phyloP scores from a whole-genome alignment of 2,329 filamentous ascomycete species.

The Westerdykella aurantiaca region DNA sequence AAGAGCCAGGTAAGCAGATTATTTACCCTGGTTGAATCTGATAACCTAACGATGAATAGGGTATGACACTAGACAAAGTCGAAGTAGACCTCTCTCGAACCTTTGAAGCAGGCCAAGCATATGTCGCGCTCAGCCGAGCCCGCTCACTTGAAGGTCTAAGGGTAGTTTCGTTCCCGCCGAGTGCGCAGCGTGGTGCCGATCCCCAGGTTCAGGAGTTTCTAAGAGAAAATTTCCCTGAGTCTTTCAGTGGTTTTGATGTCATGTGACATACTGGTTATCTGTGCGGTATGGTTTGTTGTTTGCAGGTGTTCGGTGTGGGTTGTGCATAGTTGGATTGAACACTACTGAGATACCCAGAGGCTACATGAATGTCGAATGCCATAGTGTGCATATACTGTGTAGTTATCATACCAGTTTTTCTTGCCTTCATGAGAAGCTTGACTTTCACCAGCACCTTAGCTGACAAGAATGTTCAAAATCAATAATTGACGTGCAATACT shows the following conservation, averaged over 20 bases:
- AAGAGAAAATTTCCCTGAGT: constrained; percentile 16
- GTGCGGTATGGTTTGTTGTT: too few relatives aligned
- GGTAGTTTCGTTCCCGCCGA: constrained; percentile 28
- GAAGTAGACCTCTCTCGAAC: constrained; percentile 49
- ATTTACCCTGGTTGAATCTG: neutral
- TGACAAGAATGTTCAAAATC: too few relatives aligned
- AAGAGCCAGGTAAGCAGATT: constrained; percentile 41
- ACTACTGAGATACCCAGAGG: too few relatives aligned
- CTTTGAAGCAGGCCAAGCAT: constrained; percentile 56
- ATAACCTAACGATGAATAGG: constrained; percentile 37
- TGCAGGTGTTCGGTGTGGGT: neutral
- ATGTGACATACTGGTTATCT: too few relatives aligned
- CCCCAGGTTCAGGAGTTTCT: constrained; percentile 33
- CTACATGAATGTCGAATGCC: too few relatives aligned
- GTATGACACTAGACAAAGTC: constrained; percentile 56
- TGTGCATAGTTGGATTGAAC: too few relatives aligned
- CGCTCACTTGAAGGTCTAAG: constrained; percentile 47
- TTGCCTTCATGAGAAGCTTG: too few relatives aligned
- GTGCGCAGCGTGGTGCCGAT: constrained; percentile 21
- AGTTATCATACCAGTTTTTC: too few relatives aligned
- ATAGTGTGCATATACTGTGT: too few relatives aligned
- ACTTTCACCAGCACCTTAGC: too few relatives aligned
- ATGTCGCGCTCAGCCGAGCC: constrained; percentile 58
- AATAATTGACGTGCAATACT: too few relatives aligned
- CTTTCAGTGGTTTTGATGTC: too few relatives aligned